Conservation (phyloP, 345 rosid genomes). For the Noccaea caerulescens region DNA sequence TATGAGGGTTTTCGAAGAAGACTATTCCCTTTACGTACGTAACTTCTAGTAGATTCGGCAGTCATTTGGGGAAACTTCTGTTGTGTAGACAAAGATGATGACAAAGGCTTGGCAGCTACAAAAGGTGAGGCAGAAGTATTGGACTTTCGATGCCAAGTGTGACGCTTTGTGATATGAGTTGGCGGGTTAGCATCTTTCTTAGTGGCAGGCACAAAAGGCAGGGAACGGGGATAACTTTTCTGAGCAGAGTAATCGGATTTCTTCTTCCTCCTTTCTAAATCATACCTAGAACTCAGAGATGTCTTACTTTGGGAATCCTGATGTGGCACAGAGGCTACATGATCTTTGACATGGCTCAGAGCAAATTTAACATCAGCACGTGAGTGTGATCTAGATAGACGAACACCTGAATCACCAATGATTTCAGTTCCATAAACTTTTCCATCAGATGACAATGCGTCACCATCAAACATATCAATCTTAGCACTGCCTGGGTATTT, state of each 20-base stretch:
- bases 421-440: constrained; percentile 38
- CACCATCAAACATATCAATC: constrained; percentile 33
- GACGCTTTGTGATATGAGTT: constrained; percentile 52
- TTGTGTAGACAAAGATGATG: constrained; percentile 47
- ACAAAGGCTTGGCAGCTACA: constrained; percentile 51
- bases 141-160: constrained; percentile 77
- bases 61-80: constrained; percentile 47
- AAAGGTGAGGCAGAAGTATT: constrained; percentile 44
- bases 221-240: constrained; percentile 47
- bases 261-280: constrained; percentile 50
- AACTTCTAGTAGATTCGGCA: constrained; percentile 48
- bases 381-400: constrained; percentile 42
- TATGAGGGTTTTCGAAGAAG: constrained; percentile 72
- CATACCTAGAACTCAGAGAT: constrained; percentile 39
- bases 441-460: constrained; percentile 45
- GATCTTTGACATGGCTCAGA: constrained; percentile 41
- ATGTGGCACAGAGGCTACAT: constrained; percentile 42
- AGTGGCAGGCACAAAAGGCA: constrained; percentile 51
- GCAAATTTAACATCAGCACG: constrained; percentile 42
- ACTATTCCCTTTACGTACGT: constrained; percentile 92
- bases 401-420: constrained; percentile 39
- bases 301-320: constrained; percentile 42
- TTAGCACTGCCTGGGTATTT: constrained; percentile 34
- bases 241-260: constrained; percentile 47
- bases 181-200: constrained; percentile 56